Evolutionary conservation across 495 filamentous ascomycete species (phyloP).

Genomic region (Xylaria longipes): DNA sequence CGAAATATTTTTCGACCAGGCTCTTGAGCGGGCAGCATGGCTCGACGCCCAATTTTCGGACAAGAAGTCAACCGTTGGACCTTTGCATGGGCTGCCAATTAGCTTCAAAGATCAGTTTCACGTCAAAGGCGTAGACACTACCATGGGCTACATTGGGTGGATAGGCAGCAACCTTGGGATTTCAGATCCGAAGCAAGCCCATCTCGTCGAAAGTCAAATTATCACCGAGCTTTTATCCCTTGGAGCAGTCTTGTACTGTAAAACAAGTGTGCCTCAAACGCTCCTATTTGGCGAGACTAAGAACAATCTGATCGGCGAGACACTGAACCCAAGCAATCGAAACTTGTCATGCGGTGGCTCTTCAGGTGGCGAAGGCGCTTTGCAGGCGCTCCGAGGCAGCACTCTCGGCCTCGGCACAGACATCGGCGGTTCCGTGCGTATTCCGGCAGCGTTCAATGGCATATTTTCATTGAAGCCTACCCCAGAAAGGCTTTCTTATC

Average conservation of each 20-base stretch:
- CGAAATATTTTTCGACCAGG: conserved; percentile 69
- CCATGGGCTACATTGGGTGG: conserved; percentile 44
- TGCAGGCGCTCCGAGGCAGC: conserved; percentile 52
- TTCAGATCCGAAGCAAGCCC: conserved; percentile 48
- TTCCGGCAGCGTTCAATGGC: conserved; percentile 65
- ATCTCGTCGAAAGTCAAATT: conserved; percentile 52
- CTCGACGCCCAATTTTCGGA: conserved; percentile 60
- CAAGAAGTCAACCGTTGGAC: conserved; percentile 60
- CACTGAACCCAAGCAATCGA: conserved; percentile 67
- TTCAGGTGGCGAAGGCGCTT: conserved; percentile 66
- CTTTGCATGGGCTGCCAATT: conserved; percentile 72
- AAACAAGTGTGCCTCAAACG: conserved; percentile 68
- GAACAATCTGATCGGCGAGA: conserved; percentile 72
- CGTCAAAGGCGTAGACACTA: conserved; percentile 60
- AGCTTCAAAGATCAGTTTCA: conserved; percentile 72
- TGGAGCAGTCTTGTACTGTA: conserved; percentile 66
- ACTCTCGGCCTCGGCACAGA: conserved; percentile 64
- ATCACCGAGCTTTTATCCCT: conserved; percentile 43
- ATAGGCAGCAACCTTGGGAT: conserved; percentile 38
- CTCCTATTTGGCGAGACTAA: conserved; percentile 59
- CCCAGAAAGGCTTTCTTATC: conserved; percentile 60
- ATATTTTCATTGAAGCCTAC: conserved; percentile 67
- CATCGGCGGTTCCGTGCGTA: conserved; percentile 71
- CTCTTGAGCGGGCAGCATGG: conserved; percentile 61
- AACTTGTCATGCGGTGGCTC: conserved; percentile 67